Conservation (phyloP, 305 asterid species). For the Withania somnifera region DNA sequence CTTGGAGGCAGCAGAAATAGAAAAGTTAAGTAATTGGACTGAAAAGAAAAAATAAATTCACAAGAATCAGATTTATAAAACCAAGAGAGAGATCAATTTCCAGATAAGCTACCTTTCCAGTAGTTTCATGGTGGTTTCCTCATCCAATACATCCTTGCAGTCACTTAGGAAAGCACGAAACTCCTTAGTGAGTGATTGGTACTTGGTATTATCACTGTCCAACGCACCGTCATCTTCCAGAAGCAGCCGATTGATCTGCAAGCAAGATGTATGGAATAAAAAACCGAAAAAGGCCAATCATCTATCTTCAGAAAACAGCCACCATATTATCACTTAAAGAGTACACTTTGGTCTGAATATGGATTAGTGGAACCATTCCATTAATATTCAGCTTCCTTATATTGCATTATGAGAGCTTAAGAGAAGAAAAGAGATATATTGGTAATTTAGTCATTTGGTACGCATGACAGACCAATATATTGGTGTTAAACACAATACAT, state of each 20-base stretch:
- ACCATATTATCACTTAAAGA: not conserved
- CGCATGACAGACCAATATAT: not conserved
- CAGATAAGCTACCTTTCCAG: constrained; percentile 60
- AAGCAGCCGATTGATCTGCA: constrained; percentile 78
- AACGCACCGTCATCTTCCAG: constrained; percentile 68
- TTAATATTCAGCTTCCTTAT: not conserved
- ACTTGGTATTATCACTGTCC: constrained; percentile 45
- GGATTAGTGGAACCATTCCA: not conserved
- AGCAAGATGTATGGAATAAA: not conserved
- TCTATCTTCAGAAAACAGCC: not conserved
- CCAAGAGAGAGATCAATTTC: constrained; percentile 1
- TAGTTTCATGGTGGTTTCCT: constrained; percentile 91
- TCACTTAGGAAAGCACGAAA: constrained; percentile 91
- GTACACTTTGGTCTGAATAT: not conserved
- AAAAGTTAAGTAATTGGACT: not conserved
- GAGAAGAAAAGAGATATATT: not conserved
- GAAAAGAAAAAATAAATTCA: not conserved
- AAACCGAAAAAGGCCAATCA: not conserved
- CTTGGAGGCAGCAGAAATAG: not conserved
- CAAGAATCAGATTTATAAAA: not conserved
- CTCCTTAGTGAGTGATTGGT: constrained; percentile 62
- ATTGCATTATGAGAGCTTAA: not conserved
- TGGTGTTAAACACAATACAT: not conserved
- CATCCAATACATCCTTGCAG: constrained; percentile 91
- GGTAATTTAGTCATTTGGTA: not conserved